phyloP scores from a whole-genome alignment of 164 flowering plant species.

The Piper betle region DNA sequence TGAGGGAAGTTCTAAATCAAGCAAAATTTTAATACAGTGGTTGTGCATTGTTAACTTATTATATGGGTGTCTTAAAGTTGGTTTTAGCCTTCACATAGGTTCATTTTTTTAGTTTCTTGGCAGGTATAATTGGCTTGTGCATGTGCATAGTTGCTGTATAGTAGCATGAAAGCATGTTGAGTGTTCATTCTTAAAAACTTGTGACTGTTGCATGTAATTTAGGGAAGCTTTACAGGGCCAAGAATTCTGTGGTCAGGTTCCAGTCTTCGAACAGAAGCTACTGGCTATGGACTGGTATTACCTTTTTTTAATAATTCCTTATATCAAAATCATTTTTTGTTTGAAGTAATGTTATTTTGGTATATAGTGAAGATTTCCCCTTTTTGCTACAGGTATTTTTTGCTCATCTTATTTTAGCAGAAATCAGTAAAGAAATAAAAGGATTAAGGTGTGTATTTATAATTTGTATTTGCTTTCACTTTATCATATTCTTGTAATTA shows the following conservation, averaged over 20 bases:
- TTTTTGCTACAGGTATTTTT: constrained; percentile 70
- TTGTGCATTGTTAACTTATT: too few relatives aligned
- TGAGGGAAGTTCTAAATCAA: too few relatives aligned
- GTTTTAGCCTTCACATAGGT: too few relatives aligned
- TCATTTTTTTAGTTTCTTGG: too few relatives aligned
- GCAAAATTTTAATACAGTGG: too few relatives aligned
- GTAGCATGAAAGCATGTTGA: constrained; percentile 5
- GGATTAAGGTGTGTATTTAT: constrained; percentile 60
- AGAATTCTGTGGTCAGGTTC: constrained; percentile 93
- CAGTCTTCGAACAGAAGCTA: constrained; percentile 97
- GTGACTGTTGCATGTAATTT: constrained; percentile 23
- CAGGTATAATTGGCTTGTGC: background rate
- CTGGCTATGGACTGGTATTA: constrained; percentile 95
- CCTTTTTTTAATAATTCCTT: constrained; percentile 1
- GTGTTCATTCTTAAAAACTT: background rate
- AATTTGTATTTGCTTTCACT: background rate
- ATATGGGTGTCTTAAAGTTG: too few relatives aligned
- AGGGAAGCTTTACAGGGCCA: constrained; percentile 99
- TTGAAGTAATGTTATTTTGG: background rate
- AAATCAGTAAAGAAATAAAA: constrained; percentile 88
- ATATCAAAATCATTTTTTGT: too few relatives aligned
- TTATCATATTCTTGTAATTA: background rate
- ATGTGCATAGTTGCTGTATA: background rate
- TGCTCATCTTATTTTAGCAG: constrained; percentile 87
- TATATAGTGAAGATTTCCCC: constrained; percentile 4